Conservation (phyloP, 768 basidiomycete genomes). For the Agaricus subrufescens region DNA sequence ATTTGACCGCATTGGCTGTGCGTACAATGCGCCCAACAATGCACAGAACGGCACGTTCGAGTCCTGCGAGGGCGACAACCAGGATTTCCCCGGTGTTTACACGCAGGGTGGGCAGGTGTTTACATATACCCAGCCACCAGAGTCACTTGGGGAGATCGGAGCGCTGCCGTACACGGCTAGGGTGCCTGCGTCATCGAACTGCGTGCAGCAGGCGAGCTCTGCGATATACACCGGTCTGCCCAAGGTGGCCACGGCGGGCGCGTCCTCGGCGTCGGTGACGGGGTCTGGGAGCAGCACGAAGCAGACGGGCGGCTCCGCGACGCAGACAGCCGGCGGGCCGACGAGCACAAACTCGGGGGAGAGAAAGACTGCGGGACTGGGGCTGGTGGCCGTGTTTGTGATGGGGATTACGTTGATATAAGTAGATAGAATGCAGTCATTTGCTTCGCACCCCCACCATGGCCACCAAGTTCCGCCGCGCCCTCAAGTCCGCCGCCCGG, state of each 20-base stretch:
- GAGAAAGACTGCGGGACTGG: background rate
- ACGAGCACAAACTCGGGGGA: background rate
- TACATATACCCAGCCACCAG: constrained; percentile 39
- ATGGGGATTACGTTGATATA: background rate
- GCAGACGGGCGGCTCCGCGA: background rate
- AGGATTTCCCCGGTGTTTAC: constrained; percentile 52
- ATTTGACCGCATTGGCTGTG: constrained; percentile 68
- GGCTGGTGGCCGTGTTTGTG: background rate
- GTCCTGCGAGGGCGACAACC: constrained; percentile 56
- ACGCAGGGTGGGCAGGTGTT: constrained; percentile 19
- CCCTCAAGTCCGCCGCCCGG: constrained; percentile 53
- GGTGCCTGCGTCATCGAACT: constrained; percentile 33
- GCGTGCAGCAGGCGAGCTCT: constrained; percentile 24
- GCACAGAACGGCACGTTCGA: constrained; percentile 57
- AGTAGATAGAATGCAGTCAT: constrained; percentile 1
- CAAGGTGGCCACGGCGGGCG: constrained; percentile 3
- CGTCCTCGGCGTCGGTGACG: background rate
- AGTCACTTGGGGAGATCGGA: constrained; percentile 29
- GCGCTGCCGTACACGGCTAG: constrained; percentile 34
- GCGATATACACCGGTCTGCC: constrained; percentile 24
- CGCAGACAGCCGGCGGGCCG: constrained; percentile 4
- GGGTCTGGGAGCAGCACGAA: background rate
- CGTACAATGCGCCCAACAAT: constrained; percentile 65
- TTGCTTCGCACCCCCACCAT: background rate
- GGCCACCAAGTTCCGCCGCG: constrained; percentile 46